Evolutionary conservation across 2,329 filamentous ascomycete genomes (phyloP), one percentile per base, ranked within the genome.

Genomic region (Tolypocladium paradoxum): DNA sequence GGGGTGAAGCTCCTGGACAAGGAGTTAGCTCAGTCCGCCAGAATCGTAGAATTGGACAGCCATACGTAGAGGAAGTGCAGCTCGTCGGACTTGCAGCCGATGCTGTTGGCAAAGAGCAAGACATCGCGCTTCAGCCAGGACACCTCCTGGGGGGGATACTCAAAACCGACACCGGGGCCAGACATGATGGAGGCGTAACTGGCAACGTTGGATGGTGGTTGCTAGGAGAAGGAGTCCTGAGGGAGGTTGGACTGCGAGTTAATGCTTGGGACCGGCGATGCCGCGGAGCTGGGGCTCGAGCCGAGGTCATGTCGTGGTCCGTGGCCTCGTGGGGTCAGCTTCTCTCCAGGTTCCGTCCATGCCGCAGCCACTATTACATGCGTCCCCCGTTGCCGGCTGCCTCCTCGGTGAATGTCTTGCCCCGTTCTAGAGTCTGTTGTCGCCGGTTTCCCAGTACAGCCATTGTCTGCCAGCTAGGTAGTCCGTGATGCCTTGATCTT

Each of bases 121-220:
- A 85, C 82, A 76, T 96, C 91, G 60, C 91, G 83, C 79, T 91
- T 90, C 62, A 88, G 71, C 91, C 90, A 96, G 62, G 85, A 81
- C 12, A 95, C 89, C 65, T 85, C 80, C 64, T 82, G 75, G 48
- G 80, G 70, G 54, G 89, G 88, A 68, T 87, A 95, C 70, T 93
- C 82, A 71, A 91, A 90, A 63, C 90, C 89, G 66, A 76, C 81
- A 60, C 82, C 81, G 54, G 77, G 78, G 49, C 71, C 72, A 62
- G 74, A 69, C 67, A 69, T 69, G 52, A 43, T 61, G 54, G 7
- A 20, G 8, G 7, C 16, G 43, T 5, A 31, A 14, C 33, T 9
- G 27, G 7, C 11, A 14, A 20, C 9, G 27, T 7, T n/a, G 4
- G 43, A n/a, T 3, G 43, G 9, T 12, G 27, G 20, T 47, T 27